Base-by-base conservation (phyloP, 106 monocot genomes). In the Dendrobium officinale region DNA sequence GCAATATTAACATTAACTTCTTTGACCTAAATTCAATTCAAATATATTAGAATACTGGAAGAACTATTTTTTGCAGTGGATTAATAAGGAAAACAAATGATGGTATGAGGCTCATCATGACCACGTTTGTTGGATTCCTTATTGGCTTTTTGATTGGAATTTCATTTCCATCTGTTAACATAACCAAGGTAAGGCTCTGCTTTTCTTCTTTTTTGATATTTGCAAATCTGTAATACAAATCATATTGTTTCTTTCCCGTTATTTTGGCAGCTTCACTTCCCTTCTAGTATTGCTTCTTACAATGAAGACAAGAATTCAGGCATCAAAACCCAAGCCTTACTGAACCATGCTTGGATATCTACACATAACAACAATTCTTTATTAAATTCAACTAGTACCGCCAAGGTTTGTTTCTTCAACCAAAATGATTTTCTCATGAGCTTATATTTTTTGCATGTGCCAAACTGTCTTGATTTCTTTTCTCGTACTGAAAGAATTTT, bases 61-160 rank as follows among this genome's bases (percentile, higher is more conserved):
- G 43, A 33, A 55, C 67, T 75, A 27, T 67, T 18, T 15, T 37
- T 75, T 85, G 78, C 77, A 82, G 80, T 73, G 85, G 77, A 41
- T 42, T 83, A 42, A 61, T 83, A 11, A 80, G 83, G 74, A 87
- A 82, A 73, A 54, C 85, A 64, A 83, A 85, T 82, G 83, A 85
- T 22, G 81, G 79, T 41, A 81, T 81, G 83, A 85, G 79, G 26
- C 54, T 87, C 40, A 61, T 87, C 61, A 54, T 87, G 56, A 79
- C 87, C 40, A 83, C 83, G 20, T 42, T 85, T 31, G 42, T 87
- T 73, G 90, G 85, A 83, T 73, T 90, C 76, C 48, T 85, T 17
- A 79, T 90, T 81, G 90, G 90, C n/a, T 87, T 85, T 45, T 83
- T 83, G 51, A 81, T 90, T 48, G 87, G 90, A 17, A 79, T 79